phyloP scores from a whole-genome alignment of 1,284 basidiomycete genomes.

The Golubevia pallescens region DNA sequence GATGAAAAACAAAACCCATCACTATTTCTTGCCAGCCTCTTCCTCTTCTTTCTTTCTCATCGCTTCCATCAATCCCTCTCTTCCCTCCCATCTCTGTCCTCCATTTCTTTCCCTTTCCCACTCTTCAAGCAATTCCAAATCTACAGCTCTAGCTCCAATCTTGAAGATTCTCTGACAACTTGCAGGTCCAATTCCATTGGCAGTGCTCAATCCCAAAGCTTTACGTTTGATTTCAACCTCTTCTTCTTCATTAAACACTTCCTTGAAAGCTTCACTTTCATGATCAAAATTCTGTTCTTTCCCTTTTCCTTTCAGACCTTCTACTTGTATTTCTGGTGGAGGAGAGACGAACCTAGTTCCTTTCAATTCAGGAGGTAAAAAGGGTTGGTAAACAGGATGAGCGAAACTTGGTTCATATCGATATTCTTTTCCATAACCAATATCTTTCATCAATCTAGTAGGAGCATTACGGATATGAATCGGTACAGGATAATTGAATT shows the following conservation, averaged over 20 bases:
- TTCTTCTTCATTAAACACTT: too few species aligned
- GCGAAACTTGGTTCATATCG: constrained; percentile 58
- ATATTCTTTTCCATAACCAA: constrained; percentile 78
- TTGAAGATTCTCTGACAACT: constrained; percentile 55
- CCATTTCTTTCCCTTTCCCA: constrained; percentile 47
- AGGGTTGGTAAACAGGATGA: constrained; percentile 56
- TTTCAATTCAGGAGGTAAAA: constrained; percentile 33
- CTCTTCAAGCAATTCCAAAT: constrained; percentile 50
- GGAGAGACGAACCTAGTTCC: constrained; percentile 48
- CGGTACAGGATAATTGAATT: constrained; percentile 69
- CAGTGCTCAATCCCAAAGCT: not conserved
- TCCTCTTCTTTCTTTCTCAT: not conserved
- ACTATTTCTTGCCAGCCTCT: constrained; percentile 1
- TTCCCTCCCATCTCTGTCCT: constrained; percentile 39
- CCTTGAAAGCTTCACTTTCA: not conserved
- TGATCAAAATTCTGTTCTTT: not conserved
- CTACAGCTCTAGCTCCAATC: constrained; percentile 41
- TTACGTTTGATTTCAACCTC: not conserved
- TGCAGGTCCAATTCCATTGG: constrained; percentile 30
- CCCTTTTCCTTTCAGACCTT: too few species aligned
- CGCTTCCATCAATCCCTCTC: not conserved
- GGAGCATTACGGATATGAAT: constrained; percentile 85
- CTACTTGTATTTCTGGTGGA: constrained; percentile 13
- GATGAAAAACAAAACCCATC: constrained; percentile 1
- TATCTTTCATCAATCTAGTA: constrained; percentile 78